Conservation (phyloP, 306 rosid genomes). For the Senna siamea region DNA sequence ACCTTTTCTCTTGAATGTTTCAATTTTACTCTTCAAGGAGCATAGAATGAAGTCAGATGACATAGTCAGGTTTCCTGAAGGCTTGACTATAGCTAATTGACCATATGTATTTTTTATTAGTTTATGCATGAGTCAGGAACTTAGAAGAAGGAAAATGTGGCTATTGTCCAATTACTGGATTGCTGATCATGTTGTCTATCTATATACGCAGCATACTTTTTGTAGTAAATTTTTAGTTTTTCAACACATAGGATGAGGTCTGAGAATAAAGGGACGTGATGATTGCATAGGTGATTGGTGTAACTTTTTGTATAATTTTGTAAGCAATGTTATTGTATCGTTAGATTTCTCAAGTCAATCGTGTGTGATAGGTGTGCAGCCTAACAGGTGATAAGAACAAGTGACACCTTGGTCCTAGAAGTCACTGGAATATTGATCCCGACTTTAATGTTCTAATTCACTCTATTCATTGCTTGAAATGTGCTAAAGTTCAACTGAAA, state of each 20-base stretch:
- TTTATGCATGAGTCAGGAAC: background rate
- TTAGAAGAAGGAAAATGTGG: conserved; percentile 21
- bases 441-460: background rate
- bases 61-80: background rate
- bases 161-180: background rate
- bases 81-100: background rate
- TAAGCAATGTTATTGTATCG: background rate
- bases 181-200: conserved; percentile 5
- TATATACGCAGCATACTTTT: background rate
- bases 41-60: background rate
- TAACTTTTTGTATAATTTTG: conserved; percentile 3
- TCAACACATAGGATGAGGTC: too few species aligned
- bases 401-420: background rate
- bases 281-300: too few species aligned
- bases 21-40: background rate
- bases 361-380: background rate
- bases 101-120: conserved; percentile 12
- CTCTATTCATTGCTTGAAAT: background rate
- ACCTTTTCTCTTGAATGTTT: background rate
- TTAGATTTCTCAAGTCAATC: background rate
- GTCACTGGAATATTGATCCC: background rate
- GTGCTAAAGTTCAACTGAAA: background rate
- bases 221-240: too few species aligned
- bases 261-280: too few species aligned
- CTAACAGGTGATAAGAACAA: background rate